Evolutionary conservation across 108 stramenopile genomes (phyloP), one percentile per base, ranked within the genome.

Genomic region (Nitzschia sp.): DNA sequence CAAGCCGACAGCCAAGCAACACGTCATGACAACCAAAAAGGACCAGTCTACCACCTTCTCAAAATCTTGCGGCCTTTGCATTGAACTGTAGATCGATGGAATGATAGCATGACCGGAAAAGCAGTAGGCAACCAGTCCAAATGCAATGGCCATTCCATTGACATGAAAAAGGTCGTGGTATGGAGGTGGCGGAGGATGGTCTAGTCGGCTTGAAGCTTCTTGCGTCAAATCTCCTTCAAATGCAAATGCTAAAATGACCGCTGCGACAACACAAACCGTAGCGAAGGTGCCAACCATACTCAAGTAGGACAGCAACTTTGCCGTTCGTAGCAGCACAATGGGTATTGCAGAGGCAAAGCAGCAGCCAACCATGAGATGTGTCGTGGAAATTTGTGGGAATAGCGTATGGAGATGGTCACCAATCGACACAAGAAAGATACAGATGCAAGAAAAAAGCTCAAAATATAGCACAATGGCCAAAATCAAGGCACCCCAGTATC

Each of bases 51-150:
- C 82, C 73, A 91, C 85, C 47, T 70, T 71, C 70, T 91, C 90
- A 72, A 86, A 91, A 24, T 91, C 75, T 61, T 86, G 79, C 25
- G 90, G 90, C 19, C 74, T 70, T 66, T 85, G 53, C 90, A 91
- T 91, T 19, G 87, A 88, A n/a, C 66, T 81, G 72, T 85, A 92
- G 28, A 92, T 89, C 13, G 79, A 81, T 9, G 91, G 91, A 24
- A 92, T 81, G 63, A 92, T 89, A 13, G 91, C 91, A 75, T 92
- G 91, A 11, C 91, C 91, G 18, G 72, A 75, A 77, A 92, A 92
- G 35, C 83, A 84, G 64, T 88, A 92, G 18, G 91, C 91, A 26
- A 89, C 84, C 21, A 92, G 64, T 26, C 88, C 91, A 35, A 89
- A 74, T 9, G 88, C 85, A 18, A 82, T 28, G 28, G 81, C 53